Percentiles rank a stretch among this genome's conserved stretches.
Evolutionary conservation across 148 eudicot species (phyloP).

Genomic region (Amaranthus hypochondriacus): DNA sequence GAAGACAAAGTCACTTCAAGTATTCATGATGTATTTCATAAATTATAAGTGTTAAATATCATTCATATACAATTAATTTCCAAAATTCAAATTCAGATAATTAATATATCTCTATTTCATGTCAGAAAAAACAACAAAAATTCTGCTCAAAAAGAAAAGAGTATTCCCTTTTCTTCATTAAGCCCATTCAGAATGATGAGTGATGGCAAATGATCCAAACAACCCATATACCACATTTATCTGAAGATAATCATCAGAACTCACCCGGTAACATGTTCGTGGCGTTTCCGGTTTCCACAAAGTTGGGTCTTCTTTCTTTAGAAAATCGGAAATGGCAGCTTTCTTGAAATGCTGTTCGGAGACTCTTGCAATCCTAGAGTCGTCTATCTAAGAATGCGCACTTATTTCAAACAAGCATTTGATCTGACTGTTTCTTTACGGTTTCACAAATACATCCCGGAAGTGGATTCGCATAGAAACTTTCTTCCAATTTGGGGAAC

Average conservation of each 20-base stretch:
- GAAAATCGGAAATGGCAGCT: constrained; percentile 11
- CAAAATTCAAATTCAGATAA: no score
- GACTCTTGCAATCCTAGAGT: neutral
- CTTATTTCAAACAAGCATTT: neutral
- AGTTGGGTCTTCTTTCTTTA: constrained; percentile 1
- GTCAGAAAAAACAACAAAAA: constrained; percentile 4
- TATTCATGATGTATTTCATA: no score
- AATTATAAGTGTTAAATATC: no score
- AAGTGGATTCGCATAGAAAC: constrained; percentile 91
- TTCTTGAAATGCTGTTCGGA: neutral
- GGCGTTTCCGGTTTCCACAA: neutral
- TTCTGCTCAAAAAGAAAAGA: constrained; percentile 21
- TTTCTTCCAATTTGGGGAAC: constrained; percentile 90
- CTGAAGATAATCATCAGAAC: neutral
- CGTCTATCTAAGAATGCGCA: neutral
- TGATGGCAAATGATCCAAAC: neutral
- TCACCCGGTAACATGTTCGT: constrained; percentile 3
- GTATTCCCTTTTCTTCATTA: neutral
- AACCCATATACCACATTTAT: neutral
- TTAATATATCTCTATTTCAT: neutral
- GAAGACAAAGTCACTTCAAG: no score
- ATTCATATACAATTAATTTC: no score
- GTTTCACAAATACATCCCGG: constrained; percentile 88
- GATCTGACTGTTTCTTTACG: constrained; percentile 15
- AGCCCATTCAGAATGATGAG: neutral